phyloP scores from a whole-genome alignment of 2,329 filamentous ascomycete genomes.

The Penicillium sumatraense region DNA sequence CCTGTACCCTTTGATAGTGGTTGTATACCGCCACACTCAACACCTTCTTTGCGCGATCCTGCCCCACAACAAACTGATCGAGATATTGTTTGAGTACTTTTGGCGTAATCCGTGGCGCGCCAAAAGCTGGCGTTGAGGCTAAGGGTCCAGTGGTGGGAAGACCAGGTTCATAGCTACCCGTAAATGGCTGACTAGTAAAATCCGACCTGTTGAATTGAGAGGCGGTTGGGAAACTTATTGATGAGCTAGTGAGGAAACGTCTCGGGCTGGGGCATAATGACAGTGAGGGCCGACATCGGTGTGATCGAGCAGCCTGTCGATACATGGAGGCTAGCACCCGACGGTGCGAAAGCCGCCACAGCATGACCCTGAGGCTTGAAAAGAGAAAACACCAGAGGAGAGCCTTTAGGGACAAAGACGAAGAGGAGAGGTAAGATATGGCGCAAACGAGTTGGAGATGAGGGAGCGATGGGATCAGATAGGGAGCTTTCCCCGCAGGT shows the following conservation, averaged over 20 bases:
- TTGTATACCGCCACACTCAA: constrained; percentile 94
- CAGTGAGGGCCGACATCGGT: constrained; percentile 28
- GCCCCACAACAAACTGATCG: constrained; percentile 94
- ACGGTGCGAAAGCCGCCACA: constrained; percentile 36
- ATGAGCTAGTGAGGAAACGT: constrained; percentile 33
- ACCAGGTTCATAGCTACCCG: constrained; percentile 66
- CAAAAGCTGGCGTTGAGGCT: constrained; percentile 61
- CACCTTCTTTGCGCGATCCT: constrained; percentile 89
- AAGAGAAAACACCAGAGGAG: background rate
- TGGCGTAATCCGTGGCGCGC: constrained; percentile 64
- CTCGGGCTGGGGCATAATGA: constrained; percentile 5
- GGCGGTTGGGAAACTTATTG: constrained; percentile 44
- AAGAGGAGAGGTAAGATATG: background rate
- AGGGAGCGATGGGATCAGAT: constrained; percentile 21
- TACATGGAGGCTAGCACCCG: constrained; percentile 27
- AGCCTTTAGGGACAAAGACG: background rate
- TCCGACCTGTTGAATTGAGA: constrained; percentile 64
- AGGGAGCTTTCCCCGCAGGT: constrained; percentile 33
- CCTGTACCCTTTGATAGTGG: constrained; percentile 87
- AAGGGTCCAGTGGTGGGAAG: constrained; percentile 67
- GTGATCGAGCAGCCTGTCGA: constrained; percentile 24
- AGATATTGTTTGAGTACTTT: constrained; percentile 81
- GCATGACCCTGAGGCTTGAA: no score
- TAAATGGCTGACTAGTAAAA: constrained; percentile 66
- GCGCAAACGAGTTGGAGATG: background rate